These are phyloP conservation scores for Rhizopus microsporus DNA, from an alignment of 371 early-diverging fungal genomes.

Conservation along the genomic window DNA sequence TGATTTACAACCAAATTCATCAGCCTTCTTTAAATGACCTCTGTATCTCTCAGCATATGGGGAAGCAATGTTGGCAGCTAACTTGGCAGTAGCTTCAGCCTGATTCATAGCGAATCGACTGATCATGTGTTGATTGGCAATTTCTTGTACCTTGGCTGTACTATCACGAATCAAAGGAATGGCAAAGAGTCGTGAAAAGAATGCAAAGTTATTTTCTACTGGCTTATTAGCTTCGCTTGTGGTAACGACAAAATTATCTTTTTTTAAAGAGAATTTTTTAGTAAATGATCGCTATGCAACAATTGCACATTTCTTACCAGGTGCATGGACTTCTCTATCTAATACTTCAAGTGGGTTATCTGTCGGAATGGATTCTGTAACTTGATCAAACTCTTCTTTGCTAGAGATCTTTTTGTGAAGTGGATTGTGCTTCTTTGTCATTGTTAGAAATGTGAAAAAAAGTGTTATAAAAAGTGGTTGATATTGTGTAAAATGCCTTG, in stretches of 20 bases:
- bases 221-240: constrained; percentile 25
- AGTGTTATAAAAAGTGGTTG: neutral
- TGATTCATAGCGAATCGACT: constrained; percentile 55
- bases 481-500: no score
- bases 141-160: constrained; percentile 49
- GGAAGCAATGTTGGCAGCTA: constrained; percentile 46
- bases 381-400: neutral
- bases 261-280: neutral
- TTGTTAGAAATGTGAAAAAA: neutral
- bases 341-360: constrained; percentile 18
- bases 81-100: constrained; percentile 46
- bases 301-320: constrained; percentile 12
- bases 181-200: constrained; percentile 52
- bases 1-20: constrained; percentile 62
- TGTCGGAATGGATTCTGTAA: constrained; percentile 16
- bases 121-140: constrained; percentile 57
- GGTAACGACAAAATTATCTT: constrained; percentile 14
- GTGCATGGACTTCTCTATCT: constrained; percentile 20
- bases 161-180: constrained; percentile 65
- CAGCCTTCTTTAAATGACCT: constrained; percentile 52
- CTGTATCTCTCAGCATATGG: constrained; percentile 52
- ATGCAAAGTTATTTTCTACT: constrained; percentile 13
- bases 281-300: neutral
- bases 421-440: constrained; percentile 13
- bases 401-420: neutral